These are phyloP conservation scores for Isoetes taiwanensis DNA, from an alignment of 75 land plant species.

Conservation along the genomic window DNA sequence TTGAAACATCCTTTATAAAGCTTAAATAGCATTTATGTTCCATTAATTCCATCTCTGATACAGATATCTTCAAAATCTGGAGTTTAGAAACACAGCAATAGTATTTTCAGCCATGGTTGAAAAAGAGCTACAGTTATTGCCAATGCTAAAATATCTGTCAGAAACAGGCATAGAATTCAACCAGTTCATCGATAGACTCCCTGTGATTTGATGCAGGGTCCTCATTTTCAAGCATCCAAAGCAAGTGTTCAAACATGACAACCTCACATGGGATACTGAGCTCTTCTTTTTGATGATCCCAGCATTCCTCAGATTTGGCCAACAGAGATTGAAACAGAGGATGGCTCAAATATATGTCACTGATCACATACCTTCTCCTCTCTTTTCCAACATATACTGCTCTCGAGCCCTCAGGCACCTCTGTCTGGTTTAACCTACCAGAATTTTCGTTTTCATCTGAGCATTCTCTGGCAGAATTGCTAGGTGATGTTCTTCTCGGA, in stretches of 20 bases:
- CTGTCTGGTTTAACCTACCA: too few species aligned
- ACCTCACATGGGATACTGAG: not conserved
- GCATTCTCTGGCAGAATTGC: not conserved
- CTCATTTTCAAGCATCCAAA: not conserved
- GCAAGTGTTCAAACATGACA: constrained; percentile 2
- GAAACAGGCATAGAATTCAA: not conserved
- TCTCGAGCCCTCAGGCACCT: not conserved
- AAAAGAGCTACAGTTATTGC: too few species aligned
- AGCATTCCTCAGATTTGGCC: not conserved
- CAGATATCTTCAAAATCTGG: too few species aligned
- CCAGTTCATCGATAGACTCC: not conserved
- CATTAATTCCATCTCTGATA: too few species aligned
- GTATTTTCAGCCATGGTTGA: too few species aligned
- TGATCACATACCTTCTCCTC: not conserved
- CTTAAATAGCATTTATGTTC: too few species aligned
- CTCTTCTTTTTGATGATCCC: not conserved
- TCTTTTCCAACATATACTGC: constrained; percentile 1
- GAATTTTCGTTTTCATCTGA: not conserved
- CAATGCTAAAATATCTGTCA: too few species aligned
- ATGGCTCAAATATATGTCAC: not conserved
- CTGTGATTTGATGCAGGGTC: not conserved
- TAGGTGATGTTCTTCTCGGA: not conserved
- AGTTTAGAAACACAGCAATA: too few species aligned
- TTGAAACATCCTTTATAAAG: too few species aligned
- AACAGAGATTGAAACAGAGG: not conserved